Evolutionary conservation across 345 rosid species (phyloP).

Genomic region (Brassica nigra): DNA sequence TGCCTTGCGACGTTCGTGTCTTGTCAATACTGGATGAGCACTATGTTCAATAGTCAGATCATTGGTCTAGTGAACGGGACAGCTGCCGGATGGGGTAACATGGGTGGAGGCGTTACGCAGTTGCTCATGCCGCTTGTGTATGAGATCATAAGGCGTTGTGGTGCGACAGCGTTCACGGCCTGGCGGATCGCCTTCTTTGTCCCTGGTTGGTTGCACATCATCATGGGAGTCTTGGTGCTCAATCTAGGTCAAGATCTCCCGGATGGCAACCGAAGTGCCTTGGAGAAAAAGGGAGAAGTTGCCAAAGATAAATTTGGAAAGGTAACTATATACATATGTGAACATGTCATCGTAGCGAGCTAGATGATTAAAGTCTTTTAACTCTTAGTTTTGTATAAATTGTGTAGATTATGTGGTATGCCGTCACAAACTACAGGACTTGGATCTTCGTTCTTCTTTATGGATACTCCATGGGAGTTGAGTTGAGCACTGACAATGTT

Average conservation of each 20-base stretch:
- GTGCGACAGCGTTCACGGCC: slow-evolving; percentile 64
- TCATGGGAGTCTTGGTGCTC: slow-evolving; percentile 64
- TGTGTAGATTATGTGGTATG: slow-evolving; percentile 56
- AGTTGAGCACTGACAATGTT: slow-evolving; percentile 65
- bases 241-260: slow-evolving; percentile 75
- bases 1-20: slow-evolving; percentile 72
- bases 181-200: slow-evolving; percentile 76
- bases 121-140: slow-evolving; percentile 64
- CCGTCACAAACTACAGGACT: slow-evolving; percentile 62
- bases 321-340: slow-evolving; percentile 35
- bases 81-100: slow-evolving; percentile 78
- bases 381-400: background rate
- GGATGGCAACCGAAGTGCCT: slow-evolving; percentile 57
- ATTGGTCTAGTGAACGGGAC: slow-evolving; percentile 72
- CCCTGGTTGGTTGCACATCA: slow-evolving; percentile 58
- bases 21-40: slow-evolving; percentile 83
- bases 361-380: background rate
- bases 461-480: slow-evolving; percentile 70
- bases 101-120: slow-evolving; percentile 78
- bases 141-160: slow-evolving; percentile 48
- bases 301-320: slow-evolving; percentile 66
- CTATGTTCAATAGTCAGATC: slow-evolving; percentile 72
- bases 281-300: slow-evolving; percentile 63
- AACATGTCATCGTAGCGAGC: background rate
- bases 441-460: slow-evolving; percentile 67